These are phyloP conservation scores for Fragilariopsis cylindrus DNA, from an alignment of 108 stramenopile species.

Conservation along the genomic window DNA sequence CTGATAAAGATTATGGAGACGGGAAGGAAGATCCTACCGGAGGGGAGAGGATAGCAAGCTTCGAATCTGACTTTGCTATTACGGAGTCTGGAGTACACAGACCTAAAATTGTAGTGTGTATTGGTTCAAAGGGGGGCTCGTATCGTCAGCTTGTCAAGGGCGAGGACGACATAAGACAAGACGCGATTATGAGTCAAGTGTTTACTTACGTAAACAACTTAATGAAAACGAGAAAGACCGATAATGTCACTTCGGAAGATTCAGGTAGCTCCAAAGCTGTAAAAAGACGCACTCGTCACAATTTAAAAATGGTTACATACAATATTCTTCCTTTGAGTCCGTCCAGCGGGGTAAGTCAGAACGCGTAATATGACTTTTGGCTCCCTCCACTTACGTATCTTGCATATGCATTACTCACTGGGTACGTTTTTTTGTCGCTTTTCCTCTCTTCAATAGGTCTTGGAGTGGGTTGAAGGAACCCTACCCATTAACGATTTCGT, in stretches of 20 bases:
- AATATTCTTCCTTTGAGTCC: constrained; percentile 89
- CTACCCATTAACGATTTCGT: constrained; percentile 70
- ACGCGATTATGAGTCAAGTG: constrained; percentile 98
- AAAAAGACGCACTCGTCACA: constrained; percentile 20
- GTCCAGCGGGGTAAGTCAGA: constrained; percentile 72
- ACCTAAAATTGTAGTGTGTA: constrained; percentile 86
- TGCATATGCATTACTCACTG: neutral
- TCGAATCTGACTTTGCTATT: constrained; percentile 68
- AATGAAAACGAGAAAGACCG: constrained; percentile 40
- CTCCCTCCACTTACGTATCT: neutral
- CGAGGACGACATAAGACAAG: constrained; percentile 94
- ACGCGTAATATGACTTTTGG: neutral
- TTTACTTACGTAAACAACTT: constrained; percentile 90
- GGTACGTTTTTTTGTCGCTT: too few relatives aligned
- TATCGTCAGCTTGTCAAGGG: constrained; percentile 93
- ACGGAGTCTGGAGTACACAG: constrained; percentile 84
- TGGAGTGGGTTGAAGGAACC: constrained; percentile 93
- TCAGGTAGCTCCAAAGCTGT: neutral
- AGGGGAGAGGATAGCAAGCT: constrained; percentile 61
- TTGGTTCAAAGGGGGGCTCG: constrained; percentile 71
- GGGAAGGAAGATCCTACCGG: constrained; percentile 70
- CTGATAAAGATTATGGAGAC: constrained; percentile 64
- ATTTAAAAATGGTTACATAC: constrained; percentile 82
- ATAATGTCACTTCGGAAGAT: neutral
- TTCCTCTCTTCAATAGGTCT: constrained; percentile 8